These are phyloP conservation scores for Thymus mandschuricus DNA, from an alignment of 257 asterid genomes.

Conservation along the genomic window DNA sequence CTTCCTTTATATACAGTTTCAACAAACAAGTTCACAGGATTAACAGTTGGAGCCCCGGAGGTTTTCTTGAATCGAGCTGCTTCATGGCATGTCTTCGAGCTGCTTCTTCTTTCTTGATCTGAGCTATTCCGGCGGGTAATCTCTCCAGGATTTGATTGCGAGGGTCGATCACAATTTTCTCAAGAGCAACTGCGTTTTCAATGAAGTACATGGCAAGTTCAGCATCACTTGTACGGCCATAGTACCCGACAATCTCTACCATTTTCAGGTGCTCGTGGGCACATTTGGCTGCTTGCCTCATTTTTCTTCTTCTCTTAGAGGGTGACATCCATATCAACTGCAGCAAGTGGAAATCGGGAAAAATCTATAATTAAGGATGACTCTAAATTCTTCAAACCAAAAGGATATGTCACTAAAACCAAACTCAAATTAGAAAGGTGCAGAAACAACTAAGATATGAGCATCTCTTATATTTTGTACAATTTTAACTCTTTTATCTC, in stretches of 20 bases:
- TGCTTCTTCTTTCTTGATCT: conserved; percentile 48
- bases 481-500: background rate
- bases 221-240: conserved; percentile 56
- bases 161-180: conserved; percentile 52
- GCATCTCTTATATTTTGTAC: background rate
- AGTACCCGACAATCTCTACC: conserved; percentile 61
- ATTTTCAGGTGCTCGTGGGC: conserved; percentile 37
- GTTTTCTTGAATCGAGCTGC: conserved; percentile 46
- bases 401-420: conserved; percentile 5
- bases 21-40: conserved; percentile 39
- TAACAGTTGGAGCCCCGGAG: conserved; percentile 46
- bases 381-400: conserved; percentile 12
- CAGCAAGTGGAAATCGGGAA: conserved; percentile 9
- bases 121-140: conserved; percentile 33
- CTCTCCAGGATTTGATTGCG: conserved; percentile 51
- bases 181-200: conserved; percentile 50
- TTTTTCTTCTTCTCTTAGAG: conserved; percentile 45
- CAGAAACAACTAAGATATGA: background rate
- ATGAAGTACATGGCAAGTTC: conserved; percentile 52
- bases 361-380: background rate
- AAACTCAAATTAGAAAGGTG: background rate
- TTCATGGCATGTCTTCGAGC: conserved; percentile 47
- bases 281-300: conserved; percentile 44
- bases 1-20: conserved; percentile 18
- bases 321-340: conserved; percentile 66